A percentile compares a stretch with the other conserved stretches of the same genome.
Conservation (phyloP, 73 alveolate genomes). For the Paraurostyla sp. region DNA sequence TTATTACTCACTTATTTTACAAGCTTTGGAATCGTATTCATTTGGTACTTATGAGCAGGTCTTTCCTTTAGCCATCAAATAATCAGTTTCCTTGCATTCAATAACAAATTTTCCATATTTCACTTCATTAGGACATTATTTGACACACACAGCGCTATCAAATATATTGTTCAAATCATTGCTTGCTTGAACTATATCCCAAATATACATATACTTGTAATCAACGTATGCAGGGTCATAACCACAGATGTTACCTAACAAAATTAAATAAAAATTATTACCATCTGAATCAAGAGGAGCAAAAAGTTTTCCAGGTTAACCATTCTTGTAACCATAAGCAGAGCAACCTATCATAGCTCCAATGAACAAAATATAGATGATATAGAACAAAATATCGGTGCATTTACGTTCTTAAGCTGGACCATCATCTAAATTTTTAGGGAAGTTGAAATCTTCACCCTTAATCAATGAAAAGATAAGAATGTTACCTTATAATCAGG, state of each 20-base stretch:
- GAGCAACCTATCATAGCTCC: conserved; percentile 87
- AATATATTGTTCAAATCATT: not conserved
- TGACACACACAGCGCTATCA: conserved; percentile 58
- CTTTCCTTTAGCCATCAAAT: not conserved
- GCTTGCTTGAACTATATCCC: conserved; percentile 46
- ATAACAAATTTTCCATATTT: not conserved
- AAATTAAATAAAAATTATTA: not conserved
- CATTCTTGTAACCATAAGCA: conserved; percentile 85
- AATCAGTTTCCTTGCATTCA: conserved; percentile 50
- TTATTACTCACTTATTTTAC: not conserved
- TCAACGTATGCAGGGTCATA: conserved; percentile 46
- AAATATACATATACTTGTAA: conserved; percentile 33
- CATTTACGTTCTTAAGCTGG: conserved; percentile 94
- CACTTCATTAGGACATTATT: conserved; percentile 32
- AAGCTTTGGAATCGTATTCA: conserved; percentile 9
- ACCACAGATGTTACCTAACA: conserved; percentile 38
- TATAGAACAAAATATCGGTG: conserved; percentile 92
- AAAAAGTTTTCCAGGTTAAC: conserved; percentile 85
- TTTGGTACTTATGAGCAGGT: conserved; percentile 17
- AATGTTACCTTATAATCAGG: conserved; percentile 38
- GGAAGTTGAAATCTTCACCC: conserved; percentile 43
- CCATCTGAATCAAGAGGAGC: conserved; percentile 72
- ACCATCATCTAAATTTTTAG: conserved; percentile 68
- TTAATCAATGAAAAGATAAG: not conserved
- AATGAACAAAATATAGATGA: conserved; percentile 83